Base-by-base conservation (phyloP, 2,329 filamentous ascomycete genomes). In the Clonostachys sp. region DNA sequence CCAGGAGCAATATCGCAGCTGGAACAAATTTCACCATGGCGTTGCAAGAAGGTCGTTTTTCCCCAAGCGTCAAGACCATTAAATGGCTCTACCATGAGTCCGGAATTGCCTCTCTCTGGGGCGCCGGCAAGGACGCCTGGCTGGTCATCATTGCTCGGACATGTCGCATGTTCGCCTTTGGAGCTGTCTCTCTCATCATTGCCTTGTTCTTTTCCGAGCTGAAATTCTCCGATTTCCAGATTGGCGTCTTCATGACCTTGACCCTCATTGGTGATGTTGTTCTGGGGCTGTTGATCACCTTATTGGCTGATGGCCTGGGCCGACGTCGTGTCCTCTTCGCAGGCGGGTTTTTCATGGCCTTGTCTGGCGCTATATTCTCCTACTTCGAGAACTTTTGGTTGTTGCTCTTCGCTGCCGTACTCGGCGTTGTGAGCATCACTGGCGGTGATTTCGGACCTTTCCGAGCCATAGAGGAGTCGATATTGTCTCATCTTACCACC, bases 391-490 rank as follows among this genome's bases (percentile, higher is more conserved):
- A 78, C 50, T 86, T 76, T 53, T 84, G 80, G 79, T 61, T 81
- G 13, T 62, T 85, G 6, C 61, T 85, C 5, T 53, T 71, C 0
- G 81, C 81, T 1, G 80, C 80, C 1, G 71, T 84, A 5, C 64
- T 83, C 4, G 81, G 82, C 2, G 80, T 85, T 5, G 76, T 85
- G 45, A 82, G 77, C 58, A 75, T 81, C 0, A 82, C 68, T 3
- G 83, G 83, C 7, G 77, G 80, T 14, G 84, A 87, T 53, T 84
- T 86, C 57, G 84, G 83, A 0, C 83, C 84, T 0, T 87, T 87
- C 53, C 70, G 83, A 36, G 80, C 80, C 5, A 79, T 87, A 34
- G 84, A 87, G 57, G 83, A 87, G 67, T 81, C 77, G 1, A 80
- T 78, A 34, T 59, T 86, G 8, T 78, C 81, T 6, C 80, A 85